phyloP scores from a whole-genome alignment of 768 basidiomycete species.

The Amyloporia xantha region DNA sequence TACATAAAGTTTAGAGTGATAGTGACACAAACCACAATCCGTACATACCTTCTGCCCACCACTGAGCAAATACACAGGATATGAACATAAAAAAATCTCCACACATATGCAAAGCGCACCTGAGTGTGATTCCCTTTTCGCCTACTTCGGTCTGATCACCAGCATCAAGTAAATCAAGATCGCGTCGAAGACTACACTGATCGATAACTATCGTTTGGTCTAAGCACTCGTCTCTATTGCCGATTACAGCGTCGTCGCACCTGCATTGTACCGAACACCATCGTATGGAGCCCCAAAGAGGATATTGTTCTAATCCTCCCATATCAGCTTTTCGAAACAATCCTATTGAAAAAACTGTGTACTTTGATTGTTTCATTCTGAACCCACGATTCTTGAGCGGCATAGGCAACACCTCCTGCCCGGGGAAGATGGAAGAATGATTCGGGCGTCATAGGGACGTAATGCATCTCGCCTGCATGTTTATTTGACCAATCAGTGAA shows the following conservation, averaged over 20 bases:
- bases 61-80: conserved; percentile 16
- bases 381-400: conserved; percentile 45
- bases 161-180: conserved; percentile 40
- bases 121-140: conserved; percentile 47
- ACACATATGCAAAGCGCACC: too few species aligned
- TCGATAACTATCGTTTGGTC: conserved; percentile 21
- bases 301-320: conserved; percentile 23
- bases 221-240: neutral
- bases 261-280: conserved; percentile 20
- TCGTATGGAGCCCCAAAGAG: conserved; percentile 22
- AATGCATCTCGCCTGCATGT: conserved; percentile 28
- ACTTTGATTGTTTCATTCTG: conserved; percentile 36
- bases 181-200: conserved; percentile 37
- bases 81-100: too few species aligned
- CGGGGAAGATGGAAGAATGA: conserved; percentile 38
- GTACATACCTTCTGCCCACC: conserved; percentile 38
- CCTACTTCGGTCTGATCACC: conserved; percentile 53
- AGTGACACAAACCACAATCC: neutral
- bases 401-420: conserved; percentile 38
- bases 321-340: too few species aligned
- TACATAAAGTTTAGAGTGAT: neutral
- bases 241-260: conserved; percentile 1
- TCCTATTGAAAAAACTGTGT: neutral
- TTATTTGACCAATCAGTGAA: neutral
- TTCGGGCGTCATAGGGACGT: conserved; percentile 21